These are phyloP conservation scores for Geotrichum cucujoidarum DNA, from an alignment of 1,139 yeast species.

Conservation along the genomic window DNA sequence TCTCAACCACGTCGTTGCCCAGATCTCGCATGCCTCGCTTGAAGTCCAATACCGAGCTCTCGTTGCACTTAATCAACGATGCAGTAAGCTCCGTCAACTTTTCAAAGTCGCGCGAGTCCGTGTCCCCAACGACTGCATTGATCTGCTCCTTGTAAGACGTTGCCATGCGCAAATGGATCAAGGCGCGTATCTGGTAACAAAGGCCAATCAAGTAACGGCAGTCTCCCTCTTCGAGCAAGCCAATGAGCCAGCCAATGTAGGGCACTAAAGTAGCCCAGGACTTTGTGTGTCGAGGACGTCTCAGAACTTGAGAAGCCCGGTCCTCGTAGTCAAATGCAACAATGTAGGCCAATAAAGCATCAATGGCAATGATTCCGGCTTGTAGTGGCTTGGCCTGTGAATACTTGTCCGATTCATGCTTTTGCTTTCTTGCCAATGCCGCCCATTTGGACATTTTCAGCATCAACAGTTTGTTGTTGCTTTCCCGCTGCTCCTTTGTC, in stretches of 20 bases:
- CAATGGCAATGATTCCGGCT: constrained; percentile 35
- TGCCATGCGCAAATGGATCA: constrained; percentile 35
- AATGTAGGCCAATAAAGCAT: constrained; percentile 37
- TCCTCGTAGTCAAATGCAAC: constrained; percentile 42
- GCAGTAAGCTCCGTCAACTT: constrained; percentile 17
- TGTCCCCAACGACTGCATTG: constrained; percentile 1
- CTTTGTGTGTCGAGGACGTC: constrained; percentile 28
- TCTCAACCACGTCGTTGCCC: constrained; percentile 27
- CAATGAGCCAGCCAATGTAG: constrained; percentile 31
- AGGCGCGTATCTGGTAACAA: constrained; percentile 37
- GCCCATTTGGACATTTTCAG: constrained; percentile 32
- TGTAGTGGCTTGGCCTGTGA: constrained; percentile 24
- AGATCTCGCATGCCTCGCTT: constrained; percentile 32
- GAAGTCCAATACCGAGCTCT: constrained; percentile 33
- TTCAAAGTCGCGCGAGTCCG: constrained; percentile 10
- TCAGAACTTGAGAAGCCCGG: constrained; percentile 30
- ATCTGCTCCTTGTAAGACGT: constrained; percentile 19
- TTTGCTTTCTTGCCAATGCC: constrained; percentile 33
- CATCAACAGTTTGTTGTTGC: constrained; percentile 26
- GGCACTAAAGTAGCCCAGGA: constrained; percentile 40
- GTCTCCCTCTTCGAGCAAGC: constrained; percentile 26
- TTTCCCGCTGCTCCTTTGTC: constrained; percentile 28
- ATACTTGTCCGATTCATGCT: constrained; percentile 36
- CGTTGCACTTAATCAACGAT: constrained; percentile 24
- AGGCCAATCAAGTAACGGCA: constrained; percentile 31